A percentile compares a stretch with the other conserved stretches of the same genome.
Evolutionary conservation across 148 eudicot species (phyloP).

Genomic region (Rhododendron ferrugineum): DNA sequence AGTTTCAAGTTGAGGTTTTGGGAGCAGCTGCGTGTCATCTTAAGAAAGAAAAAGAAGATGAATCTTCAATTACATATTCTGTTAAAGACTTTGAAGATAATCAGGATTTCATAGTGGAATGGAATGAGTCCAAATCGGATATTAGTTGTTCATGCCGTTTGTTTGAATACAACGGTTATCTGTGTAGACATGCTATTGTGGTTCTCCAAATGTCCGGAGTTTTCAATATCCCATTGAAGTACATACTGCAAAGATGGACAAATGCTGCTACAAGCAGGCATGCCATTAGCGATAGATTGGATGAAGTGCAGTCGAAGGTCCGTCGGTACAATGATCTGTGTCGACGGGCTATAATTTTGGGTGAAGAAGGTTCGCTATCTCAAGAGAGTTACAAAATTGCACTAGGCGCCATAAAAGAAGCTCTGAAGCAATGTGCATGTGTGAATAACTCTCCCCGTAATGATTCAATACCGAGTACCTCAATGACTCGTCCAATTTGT

Average conservation of each 20-base stretch:
- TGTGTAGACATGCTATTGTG: conserved; percentile 59
- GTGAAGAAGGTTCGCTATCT: conserved; percentile 65
- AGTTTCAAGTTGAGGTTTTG: conserved; percentile 61
- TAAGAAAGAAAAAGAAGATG: conserved; percentile 55
- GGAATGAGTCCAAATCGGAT: conserved; percentile 48
- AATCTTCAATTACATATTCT: conserved; percentile 31
- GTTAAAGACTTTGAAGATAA: conserved; percentile 55
- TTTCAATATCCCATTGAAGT: conserved; percentile 54
- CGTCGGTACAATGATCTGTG: conserved; percentile 62
- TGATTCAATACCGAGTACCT: conserved; percentile 27
- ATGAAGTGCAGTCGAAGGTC: conserved; percentile 49
- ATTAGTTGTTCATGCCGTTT: conserved; percentile 54
- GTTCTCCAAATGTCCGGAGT: conserved; percentile 74
- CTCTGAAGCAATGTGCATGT: conserved; percentile 39
- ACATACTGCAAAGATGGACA: conserved; percentile 67
- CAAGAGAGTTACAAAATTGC: conserved; percentile 49
- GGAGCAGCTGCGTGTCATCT: conserved; percentile 75
- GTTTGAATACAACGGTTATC: conserved; percentile 57
- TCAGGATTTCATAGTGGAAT: conserved; percentile 49
- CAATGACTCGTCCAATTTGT: conserved; percentile 17
- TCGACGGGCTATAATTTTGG: conserved; percentile 56
- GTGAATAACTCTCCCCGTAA: conserved; percentile 25
- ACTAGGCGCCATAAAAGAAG: conserved; percentile 40
- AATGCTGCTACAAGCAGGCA: conserved; percentile 55
- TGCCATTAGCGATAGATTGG: conserved; percentile 40